A percentile compares a stretch with the other conserved stretches of the same genome.
Evolutionary conservation across 805 yeast species (phyloP).

Genomic region (Torulaspora gathmanii): DNA sequence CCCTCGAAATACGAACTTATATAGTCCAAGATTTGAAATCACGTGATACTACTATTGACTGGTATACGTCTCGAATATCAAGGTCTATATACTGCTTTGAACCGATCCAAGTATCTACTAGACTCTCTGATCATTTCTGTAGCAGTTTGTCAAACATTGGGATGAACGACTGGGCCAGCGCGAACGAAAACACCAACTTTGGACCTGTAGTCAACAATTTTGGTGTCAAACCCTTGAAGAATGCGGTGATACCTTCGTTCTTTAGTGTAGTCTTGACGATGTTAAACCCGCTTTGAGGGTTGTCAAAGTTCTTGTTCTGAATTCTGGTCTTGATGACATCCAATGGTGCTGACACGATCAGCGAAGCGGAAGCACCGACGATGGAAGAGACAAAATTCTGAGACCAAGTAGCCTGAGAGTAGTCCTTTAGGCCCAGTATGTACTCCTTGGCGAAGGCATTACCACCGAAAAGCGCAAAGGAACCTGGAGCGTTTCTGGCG

Average conservation of each 20-base stretch:
- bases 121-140: constrained; percentile 24
- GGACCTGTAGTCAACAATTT: constrained; percentile 97
- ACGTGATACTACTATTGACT: constrained; percentile 1
- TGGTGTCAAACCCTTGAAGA: constrained; percentile 96
- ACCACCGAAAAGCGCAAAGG: constrained; percentile 96
- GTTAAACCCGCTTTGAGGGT: constrained; percentile 89
- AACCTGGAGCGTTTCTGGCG: constrained; percentile 99
- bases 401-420: constrained; percentile 86
- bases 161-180: constrained; percentile 92
- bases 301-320: constrained; percentile 92
- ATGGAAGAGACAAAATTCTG: constrained; percentile 95
- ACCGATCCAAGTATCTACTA: background rate
- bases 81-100: background rate
- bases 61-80: background rate
- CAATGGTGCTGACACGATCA: constrained; percentile 94
- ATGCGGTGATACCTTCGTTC: constrained; percentile 84
- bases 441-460: constrained; percentile 98
- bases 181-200: constrained; percentile 95
- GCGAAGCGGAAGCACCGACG: constrained; percentile 93
- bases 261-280: constrained; percentile 89
- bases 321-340: constrained; percentile 98
- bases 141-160: constrained; percentile 86
- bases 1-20: constrained; percentile 2
- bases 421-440: constrained; percentile 78
- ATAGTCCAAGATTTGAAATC: background rate